Percentiles rank a stretch among this genome's conserved stretches.
Evolutionary conservation across 1,284 basidiomycete genomes (phyloP).

Genomic region (Cerioporus squamosus): DNA sequence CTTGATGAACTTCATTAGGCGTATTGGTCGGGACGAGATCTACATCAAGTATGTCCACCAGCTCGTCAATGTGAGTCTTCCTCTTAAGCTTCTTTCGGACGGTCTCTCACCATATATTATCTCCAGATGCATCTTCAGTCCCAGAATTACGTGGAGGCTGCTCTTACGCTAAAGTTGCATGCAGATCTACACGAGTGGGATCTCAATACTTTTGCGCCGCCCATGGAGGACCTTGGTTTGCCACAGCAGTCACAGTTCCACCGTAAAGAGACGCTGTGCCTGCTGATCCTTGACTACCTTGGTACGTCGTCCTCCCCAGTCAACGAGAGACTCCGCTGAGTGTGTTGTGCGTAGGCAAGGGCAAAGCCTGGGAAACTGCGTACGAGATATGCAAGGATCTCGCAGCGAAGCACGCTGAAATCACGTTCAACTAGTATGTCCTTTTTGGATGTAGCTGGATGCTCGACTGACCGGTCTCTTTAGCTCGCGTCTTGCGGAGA

Average conservation of each 20-base stretch:
- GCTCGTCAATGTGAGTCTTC: slow-evolving; percentile 76
- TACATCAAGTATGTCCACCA: slow-evolving; percentile 96
- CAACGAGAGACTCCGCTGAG: neutral
- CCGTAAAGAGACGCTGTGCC: slow-evolving; percentile 88
- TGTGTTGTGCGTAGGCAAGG: slow-evolving; percentile 67
- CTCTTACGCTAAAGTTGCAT: slow-evolving; percentile 90
- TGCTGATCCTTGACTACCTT: slow-evolving; percentile 86
- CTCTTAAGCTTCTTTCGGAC: neutral
- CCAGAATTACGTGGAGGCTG: slow-evolving; percentile 92
- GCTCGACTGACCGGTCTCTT: slow-evolving; percentile 13
- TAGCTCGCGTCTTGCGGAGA: slow-evolving; percentile 82
- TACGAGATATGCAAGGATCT: slow-evolving; percentile 93
- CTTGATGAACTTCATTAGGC: slow-evolving; percentile 89
- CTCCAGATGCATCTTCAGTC: slow-evolving; percentile 81
- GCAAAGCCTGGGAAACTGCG: slow-evolving; percentile 95
- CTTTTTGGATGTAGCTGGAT: neutral
- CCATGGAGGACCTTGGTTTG: slow-evolving; percentile 85
- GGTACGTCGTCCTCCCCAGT: slow-evolving; percentile 48
- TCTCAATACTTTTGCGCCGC: slow-evolving; percentile 76
- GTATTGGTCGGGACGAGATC: slow-evolving; percentile 87
- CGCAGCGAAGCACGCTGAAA: slow-evolving; percentile 80
- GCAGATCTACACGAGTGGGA: slow-evolving; percentile 95
- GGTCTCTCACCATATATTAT: neutral
- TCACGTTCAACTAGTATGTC: slow-evolving; percentile 89
- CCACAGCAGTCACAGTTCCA: slow-evolving; percentile 95